These are phyloP conservation scores for Neoscytalidium dimidiatum DNA, from an alignment of 2,329 filamentous ascomycete genomes.

Conservation along the genomic window DNA sequence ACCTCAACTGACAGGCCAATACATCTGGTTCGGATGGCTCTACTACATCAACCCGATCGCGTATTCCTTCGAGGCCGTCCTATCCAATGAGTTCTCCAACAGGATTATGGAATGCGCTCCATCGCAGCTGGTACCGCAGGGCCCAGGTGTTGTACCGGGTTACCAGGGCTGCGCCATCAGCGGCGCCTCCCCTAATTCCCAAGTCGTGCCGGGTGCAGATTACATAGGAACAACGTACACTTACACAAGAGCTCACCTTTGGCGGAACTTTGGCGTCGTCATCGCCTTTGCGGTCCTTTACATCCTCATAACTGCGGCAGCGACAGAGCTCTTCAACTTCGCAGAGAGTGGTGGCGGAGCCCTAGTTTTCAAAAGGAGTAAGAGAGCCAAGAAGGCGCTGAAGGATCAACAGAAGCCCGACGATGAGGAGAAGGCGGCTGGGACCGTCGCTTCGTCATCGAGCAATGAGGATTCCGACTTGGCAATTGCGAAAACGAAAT, in stretches of 20 bases:
- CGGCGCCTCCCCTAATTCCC: conserved; percentile 56
- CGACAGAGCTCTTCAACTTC: conserved; percentile 69
- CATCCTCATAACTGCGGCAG: conserved; percentile 68
- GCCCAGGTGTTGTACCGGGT: conserved; percentile 55
- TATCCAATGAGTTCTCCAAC: conserved; percentile 66
- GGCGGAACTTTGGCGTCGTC: conserved; percentile 76
- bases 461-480: conserved; percentile 24
- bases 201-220: conserved; percentile 53
- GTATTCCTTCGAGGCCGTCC: conserved; percentile 68
- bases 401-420: conserved; percentile 44
- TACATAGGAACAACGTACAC: conserved; percentile 60
- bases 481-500: conserved; percentile 25
- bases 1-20: conserved; percentile 57
- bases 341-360: conserved; percentile 65
- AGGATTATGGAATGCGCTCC: conserved; percentile 60
- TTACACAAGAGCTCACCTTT: conserved; percentile 60
- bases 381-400: conserved; percentile 57
- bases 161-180: conserved; percentile 65
- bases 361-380: conserved; percentile 70
- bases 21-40: conserved; percentile 64
- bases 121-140: conserved; percentile 61
- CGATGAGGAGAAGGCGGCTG: conserved; percentile 60
- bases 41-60: conserved; percentile 50
- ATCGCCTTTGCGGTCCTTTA: conserved; percentile 77
- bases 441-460: conserved; percentile 31